Evolutionary conservation across 2,329 filamentous ascomycete species (phyloP).

Genomic region (Calonectria henricotiae): DNA sequence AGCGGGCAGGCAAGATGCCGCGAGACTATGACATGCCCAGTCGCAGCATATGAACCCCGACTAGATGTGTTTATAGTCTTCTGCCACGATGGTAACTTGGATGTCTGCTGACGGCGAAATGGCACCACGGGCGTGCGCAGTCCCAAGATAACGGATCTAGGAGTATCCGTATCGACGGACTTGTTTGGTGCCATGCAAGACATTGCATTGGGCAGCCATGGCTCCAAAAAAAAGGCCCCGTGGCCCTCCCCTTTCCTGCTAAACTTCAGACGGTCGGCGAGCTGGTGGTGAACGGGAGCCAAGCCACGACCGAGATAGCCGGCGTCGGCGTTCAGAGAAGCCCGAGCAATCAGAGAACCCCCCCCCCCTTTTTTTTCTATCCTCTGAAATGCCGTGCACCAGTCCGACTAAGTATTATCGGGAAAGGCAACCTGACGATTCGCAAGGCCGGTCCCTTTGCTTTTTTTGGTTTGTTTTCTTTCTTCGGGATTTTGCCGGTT

Average conservation of each 20-base stretch:
- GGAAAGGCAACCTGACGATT: constrained; percentile 22
- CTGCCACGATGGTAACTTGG: constrained; percentile 24
- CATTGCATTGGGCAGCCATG: constrained; percentile 14
- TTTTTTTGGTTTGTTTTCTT: neutral
- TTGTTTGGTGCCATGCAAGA: constrained; percentile 23
- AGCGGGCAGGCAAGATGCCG: constrained; percentile 2
- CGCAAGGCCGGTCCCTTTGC: neutral
- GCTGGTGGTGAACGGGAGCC: constrained; percentile 28
- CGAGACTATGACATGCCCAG: constrained; percentile 15
- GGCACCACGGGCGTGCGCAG: constrained; percentile 21
- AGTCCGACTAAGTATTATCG: constrained; percentile 15
- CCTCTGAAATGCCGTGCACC: constrained; percentile 21
- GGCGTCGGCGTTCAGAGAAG: constrained; percentile 12
- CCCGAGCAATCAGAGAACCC: constrained; percentile 19
- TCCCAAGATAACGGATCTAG: constrained; percentile 37
- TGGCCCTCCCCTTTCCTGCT: constrained; percentile 19
- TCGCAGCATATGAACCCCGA: constrained; percentile 7
- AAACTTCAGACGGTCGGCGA: constrained; percentile 26
- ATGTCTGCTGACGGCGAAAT: constrained; percentile 27
- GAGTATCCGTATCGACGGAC: constrained; percentile 38
- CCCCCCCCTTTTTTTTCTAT: neutral
- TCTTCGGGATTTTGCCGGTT: constrained; percentile 20
- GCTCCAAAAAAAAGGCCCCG: constrained; percentile 16
- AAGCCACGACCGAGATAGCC: constrained; percentile 32
- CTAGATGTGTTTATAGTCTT: constrained; percentile 2